Percentiles rank a stretch among this genome's conserved stretches.
Evolutionary conservation across 495 filamentous ascomycete genomes (phyloP).

Genomic region (Penicillium chermesinum): DNA sequence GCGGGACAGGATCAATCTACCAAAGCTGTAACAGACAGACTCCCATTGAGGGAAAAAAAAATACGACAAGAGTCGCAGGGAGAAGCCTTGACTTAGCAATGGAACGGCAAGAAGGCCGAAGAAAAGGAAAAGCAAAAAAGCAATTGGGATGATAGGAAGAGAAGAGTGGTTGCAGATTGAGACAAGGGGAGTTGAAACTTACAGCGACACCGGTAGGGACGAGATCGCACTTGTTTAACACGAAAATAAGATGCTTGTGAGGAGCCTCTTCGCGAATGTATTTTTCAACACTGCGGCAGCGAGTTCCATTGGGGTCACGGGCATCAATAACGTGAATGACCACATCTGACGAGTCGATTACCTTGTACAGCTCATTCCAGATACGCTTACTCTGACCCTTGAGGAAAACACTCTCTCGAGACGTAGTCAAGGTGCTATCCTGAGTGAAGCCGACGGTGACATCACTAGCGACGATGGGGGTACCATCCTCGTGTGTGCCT

Average conservation of each 20-base stretch:
- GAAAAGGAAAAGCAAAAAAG: slow-evolving; percentile 11
- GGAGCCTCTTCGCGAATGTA: slow-evolving; percentile 89
- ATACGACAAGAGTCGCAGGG: slow-evolving; percentile 45
- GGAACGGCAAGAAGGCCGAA: slow-evolving; percentile 32
- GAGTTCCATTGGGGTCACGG: slow-evolving; percentile 82
- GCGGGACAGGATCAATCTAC: slow-evolving; percentile 79
- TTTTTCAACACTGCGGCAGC: slow-evolving; percentile 86
- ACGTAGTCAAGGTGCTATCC: slow-evolving; percentile 55
- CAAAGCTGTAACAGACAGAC: slow-evolving; percentile 97
- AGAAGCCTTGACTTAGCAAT: slow-evolving; percentile 97
- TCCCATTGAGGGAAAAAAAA: slow-evolving; percentile 63
- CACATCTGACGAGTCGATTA: slow-evolving; percentile 94
- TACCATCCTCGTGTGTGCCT: slow-evolving; percentile 64
- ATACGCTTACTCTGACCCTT: slow-evolving; percentile 95
- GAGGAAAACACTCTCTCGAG: slow-evolving; percentile 82
- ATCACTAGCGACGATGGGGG: slow-evolving; percentile 47
- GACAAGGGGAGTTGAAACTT: slow-evolving; percentile 51
- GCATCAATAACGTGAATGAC: slow-evolving; percentile 93
- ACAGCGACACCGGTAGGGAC: slow-evolving; percentile 92
- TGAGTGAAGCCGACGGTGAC: slow-evolving; percentile 46
- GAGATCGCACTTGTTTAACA: slow-evolving; percentile 93
- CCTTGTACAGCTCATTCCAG: slow-evolving; percentile 98
- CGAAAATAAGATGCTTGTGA: slow-evolving; percentile 89
- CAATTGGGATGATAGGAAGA: slow-evolving; percentile 9
- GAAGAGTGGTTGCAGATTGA: slow-evolving; percentile 8